Conservation (phyloP, 805 yeast genomes). For the Hanseniaspora jakobsenii region DNA sequence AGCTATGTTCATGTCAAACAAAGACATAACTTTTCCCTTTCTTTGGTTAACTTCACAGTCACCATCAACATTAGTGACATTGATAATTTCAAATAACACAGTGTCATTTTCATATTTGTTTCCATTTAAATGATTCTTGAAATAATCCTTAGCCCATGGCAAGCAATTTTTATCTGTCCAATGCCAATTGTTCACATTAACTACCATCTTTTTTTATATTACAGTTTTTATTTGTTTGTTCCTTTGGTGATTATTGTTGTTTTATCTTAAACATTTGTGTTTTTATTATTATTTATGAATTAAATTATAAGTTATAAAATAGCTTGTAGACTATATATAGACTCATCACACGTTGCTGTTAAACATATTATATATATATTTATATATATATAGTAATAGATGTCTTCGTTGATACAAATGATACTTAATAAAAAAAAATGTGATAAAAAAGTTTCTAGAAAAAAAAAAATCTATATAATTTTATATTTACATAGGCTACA, state of each 20-base stretch:
- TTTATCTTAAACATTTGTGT: neutral
- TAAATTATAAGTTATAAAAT: neutral
- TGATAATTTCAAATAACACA: conserved; percentile 24
- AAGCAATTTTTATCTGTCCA: conserved; percentile 98
- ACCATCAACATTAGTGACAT: conserved; percentile 54
- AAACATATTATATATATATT: no score
- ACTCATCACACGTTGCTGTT: no score
- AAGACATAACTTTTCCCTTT: conserved; percentile 87
- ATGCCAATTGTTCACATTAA: conserved; percentile 98
- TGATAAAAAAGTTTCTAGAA: no score
- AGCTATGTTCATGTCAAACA: conserved; percentile 68
- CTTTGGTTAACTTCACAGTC: conserved; percentile 96
- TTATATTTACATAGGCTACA: no score
- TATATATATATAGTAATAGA: no score
- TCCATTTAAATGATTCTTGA: conserved; percentile 48
- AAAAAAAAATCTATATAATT: no score
- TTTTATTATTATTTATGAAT: no score
- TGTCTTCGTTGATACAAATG: no score
- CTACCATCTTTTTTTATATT: conserved; percentile 50
- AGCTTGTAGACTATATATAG: no score
- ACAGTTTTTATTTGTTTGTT: neutral
- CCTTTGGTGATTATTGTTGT: neutral
- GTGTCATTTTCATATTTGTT: conserved; percentile 25
- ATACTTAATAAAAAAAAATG: no score
- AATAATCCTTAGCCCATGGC: conserved; percentile 76